Base-by-base conservation (phyloP, 371 early-diverging fungal genomes). In the Lichtheimia corymbifera region DNA sequence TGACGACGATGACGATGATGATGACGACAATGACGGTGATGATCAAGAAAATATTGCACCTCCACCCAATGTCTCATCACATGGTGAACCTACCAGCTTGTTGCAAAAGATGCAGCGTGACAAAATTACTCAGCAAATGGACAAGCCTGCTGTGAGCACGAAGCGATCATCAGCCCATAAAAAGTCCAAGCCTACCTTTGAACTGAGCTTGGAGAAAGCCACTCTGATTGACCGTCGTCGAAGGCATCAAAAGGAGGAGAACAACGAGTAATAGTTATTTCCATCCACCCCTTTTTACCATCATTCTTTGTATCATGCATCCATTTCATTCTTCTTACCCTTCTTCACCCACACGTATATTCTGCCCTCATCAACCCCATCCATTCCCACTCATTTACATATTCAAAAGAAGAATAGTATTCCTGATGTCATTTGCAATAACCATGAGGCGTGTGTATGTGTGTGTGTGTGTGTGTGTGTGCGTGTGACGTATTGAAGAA, bases 171-270 rank as follows among this genome's bases (percentile, higher is more conserved):
- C 40, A 53, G 25, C 20, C 5, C 18, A 27, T 50, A 51, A 35
- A 44, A 62, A 61, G 50, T 18, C 58, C 1, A 61, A 64, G 27
- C 59, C 64, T 15, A 30, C 55, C 17, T 57, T 87, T 73, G 85
- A 84, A 52, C 61, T 87, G 17, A 83, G 82, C 54, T 76, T 86
- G 70, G 70, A 80, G 55, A 79, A 82, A 17, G 83, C 88, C 2
- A 85, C 84, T 0, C 59, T 87, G 40, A 61, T 87, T 24, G 82
- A 22, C 2, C 22, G 80, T 45, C 79, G 83, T 59, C 76, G 88
- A 54, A 81, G 80, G 27, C 59, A 71, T 17, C 59, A 65, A 15
- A 62, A 53, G n/a, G 60, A 64, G n/a, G 63, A 22, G 12, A 30
- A 61, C 11, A 35, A 35, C 9, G 35, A 35, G 35, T 2, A 35